Conservation (phyloP, 371 early-diverging fungal genomes). For the Mucor velutinosus region DNA sequence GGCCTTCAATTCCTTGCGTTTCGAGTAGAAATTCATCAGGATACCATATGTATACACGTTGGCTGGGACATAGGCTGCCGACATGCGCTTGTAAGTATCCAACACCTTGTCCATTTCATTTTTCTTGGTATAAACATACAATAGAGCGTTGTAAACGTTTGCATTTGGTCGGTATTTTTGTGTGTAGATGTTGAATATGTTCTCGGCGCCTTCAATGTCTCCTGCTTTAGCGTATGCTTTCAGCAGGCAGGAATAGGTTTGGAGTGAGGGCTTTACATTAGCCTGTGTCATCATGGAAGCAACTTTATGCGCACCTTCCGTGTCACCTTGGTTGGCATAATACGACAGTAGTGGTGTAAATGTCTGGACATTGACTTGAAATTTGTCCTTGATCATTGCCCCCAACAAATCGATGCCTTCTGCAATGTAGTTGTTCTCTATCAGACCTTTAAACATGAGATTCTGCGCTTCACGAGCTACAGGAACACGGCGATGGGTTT, state of each 20-base stretch:
- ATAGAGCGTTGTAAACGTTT: constrained; percentile 34
- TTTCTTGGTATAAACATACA: constrained; percentile 36
- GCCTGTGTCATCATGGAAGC: constrained; percentile 29
- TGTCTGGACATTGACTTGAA: constrained; percentile 15
- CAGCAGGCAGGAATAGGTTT: constrained; percentile 40
- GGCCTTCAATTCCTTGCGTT: constrained; percentile 33
- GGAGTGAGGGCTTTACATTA: constrained; percentile 23
- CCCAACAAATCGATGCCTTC: constrained; percentile 31
- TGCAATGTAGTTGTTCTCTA: constrained; percentile 22
- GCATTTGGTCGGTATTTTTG: constrained; percentile 29
- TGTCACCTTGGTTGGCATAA: constrained; percentile 37
- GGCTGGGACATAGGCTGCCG: constrained; percentile 27
- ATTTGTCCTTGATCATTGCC: constrained; percentile 23
- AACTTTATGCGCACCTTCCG: constrained; percentile 19
- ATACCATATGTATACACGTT: constrained; percentile 39
- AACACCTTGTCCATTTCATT: constrained; percentile 47
- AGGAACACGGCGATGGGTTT: neutral
- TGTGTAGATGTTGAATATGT: constrained; percentile 29
- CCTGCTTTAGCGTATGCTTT: constrained; percentile 48
- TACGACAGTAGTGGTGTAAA: constrained; percentile 35
- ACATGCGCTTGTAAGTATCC: constrained; percentile 40
- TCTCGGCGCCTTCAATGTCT: constrained; percentile 37
- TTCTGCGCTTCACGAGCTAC: constrained; percentile 29
- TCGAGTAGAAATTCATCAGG: constrained; percentile 42
- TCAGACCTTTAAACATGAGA: constrained; percentile 29